Percentiles rank a stretch among this genome's conserved stretches.
Evolutionary conservation across 148 eudicot genomes (phyloP).

Genomic region (Tetragonia tetragonoides): DNA sequence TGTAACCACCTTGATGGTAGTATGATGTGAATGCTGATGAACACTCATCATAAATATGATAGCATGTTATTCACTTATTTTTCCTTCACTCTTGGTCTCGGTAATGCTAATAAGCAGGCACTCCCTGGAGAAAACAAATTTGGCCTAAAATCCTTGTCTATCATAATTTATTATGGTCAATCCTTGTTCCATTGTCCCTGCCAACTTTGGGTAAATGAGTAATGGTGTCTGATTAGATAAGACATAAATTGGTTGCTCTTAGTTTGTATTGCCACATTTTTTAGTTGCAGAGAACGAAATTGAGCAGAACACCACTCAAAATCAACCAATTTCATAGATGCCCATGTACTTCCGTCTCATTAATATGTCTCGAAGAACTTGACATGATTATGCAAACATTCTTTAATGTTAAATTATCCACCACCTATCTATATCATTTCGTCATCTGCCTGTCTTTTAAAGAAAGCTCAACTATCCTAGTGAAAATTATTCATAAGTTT

Average conservation of each 20-base stretch:
- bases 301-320: not conserved
- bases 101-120: not conserved
- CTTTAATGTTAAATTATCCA: not conserved
- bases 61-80: not conserved
- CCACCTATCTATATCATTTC: not conserved
- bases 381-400: not conserved
- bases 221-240: not conserved
- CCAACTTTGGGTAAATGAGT: not conserved
- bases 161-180: not conserved
- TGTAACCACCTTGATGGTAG: not conserved
- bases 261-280: not conserved
- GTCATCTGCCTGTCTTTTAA: not conserved
- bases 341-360: not conserved
- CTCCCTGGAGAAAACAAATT: not conserved
- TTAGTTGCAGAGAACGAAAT: not conserved
- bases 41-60: not conserved
- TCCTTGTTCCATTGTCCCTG: not conserved
- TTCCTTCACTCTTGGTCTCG: not conserved
- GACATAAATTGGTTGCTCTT: not conserved
- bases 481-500: not conserved
- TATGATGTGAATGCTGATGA: not conserved
- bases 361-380: not conserved
- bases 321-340: not conserved
- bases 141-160: not conserved
- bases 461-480: not conserved